Evolutionary conservation across 2,329 filamentous ascomycete genomes (phyloP), one percentile per base, ranked within the genome.

Genomic region (Cadophora luteo-olivacea): DNA sequence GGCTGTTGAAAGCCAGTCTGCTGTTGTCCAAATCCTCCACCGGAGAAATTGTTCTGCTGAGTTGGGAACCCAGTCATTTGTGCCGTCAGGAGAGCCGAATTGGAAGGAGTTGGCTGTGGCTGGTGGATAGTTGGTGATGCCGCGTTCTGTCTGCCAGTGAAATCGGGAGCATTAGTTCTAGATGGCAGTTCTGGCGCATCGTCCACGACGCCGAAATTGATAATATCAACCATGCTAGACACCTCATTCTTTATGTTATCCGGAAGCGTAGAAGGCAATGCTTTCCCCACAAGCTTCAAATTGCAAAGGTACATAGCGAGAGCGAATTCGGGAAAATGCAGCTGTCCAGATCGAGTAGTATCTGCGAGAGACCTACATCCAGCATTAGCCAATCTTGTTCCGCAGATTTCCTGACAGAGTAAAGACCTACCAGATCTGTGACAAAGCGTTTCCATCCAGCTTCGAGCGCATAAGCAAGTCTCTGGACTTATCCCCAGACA

Each of bases 161-260:
- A 93, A 74, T 89, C 91, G 0, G 92, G 90, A 19, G 88, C 88
- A 79, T 92, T 94, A 69, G 84, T 87, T 65, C 84, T 84, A 22
- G 81, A 75, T 33, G 83, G 81, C n/a, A 85, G 80, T 24, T 86
- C 81, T 51, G 80, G 80, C 49, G 82, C 83, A 33, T 95, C 91
- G 72, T 99, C 96, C 0, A 88, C 89, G 29, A 97, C 87, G 74
- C 91, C 93, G 79, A 99, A 99, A 69, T 94, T 97, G 78, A 99
- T 99, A 67, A 99, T 99, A 78, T 99, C 96, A 51, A 99, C 96
- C 94, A 99, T 98, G 81, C 96, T 97, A 3, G 95, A 98, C 22
- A 99, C 96, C 80, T 99, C 96, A 76, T 99, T 99, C 82, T 90
- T 92, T 72, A 99, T 90, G 68, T 89, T 91, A 38, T 97, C 94